A percentile compares a stretch with the other conserved stretches of the same genome.
phyloP scores from a whole-genome alignment of 306 rosid species.

The Rosa rugosa region DNA sequence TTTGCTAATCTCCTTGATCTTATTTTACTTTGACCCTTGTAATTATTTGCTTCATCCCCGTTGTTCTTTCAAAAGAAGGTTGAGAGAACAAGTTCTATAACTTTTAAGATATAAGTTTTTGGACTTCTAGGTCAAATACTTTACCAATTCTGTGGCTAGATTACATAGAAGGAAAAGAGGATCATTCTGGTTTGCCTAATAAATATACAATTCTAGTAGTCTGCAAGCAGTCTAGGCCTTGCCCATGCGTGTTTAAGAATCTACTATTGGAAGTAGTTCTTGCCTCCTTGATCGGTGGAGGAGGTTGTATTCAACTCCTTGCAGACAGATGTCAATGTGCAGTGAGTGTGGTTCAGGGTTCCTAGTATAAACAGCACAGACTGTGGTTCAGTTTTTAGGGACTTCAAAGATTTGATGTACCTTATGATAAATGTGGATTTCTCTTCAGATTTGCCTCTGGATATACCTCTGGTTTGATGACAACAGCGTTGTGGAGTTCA shows the following conservation, averaged over 20 bases:
- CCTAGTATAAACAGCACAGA: not conserved
- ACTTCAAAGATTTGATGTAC: conserved; percentile 1
- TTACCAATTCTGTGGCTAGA: not conserved
- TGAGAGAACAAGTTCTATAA: not conserved
- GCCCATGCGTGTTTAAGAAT: not conserved
- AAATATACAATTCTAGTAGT: not conserved
- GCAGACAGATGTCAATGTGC: conserved; percentile 11
- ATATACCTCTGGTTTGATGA: conserved; percentile 74
- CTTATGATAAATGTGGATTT: conserved; percentile 21
- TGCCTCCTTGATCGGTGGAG: not conserved
- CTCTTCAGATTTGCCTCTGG: conserved; percentile 81
- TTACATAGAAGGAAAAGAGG: not conserved
- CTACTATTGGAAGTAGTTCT: not conserved
- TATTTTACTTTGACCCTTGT: not conserved
- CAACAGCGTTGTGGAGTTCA: conserved; percentile 51
- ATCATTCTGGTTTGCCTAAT: not conserved
- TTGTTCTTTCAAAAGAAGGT: not conserved
- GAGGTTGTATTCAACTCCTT: conserved; percentile 1
- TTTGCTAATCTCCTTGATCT: conserved; percentile 15
- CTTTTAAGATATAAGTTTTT: not conserved
- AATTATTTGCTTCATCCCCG: not conserved
- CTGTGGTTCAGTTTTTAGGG: not conserved
- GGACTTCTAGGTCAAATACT: not conserved
- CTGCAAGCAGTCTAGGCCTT: not conserved
- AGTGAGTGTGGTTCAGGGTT: not conserved